Conservation (phyloP, 2,329 filamentous ascomycete genomes). For the Nemania diffusa region DNA sequence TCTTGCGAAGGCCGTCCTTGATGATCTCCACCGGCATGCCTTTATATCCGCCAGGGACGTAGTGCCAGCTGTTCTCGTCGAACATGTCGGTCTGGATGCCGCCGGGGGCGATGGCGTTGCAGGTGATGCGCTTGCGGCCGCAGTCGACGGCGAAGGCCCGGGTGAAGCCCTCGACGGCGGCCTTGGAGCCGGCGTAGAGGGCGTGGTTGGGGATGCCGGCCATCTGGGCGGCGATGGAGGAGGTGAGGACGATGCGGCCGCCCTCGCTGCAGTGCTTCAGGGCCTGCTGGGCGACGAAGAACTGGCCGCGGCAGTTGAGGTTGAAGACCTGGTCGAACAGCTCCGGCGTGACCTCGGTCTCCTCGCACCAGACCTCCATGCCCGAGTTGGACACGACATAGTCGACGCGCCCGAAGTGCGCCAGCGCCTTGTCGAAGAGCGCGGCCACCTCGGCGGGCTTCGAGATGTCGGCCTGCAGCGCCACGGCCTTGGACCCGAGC, state of each 20-base stretch:
- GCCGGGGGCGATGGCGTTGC: conserved; percentile 77
- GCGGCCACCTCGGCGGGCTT: conserved; percentile 66
- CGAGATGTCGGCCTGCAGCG: conserved; percentile 73
- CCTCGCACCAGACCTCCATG: conserved; percentile 76
- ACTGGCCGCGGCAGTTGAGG: conserved; percentile 76
- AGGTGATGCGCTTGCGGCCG: conserved; percentile 73
- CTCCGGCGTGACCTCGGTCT: conserved; percentile 74
- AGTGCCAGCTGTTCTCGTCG: conserved; percentile 74
- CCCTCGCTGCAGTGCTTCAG: conserved; percentile 76
- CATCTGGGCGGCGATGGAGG: conserved; percentile 73
- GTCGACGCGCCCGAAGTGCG: conserved; percentile 75
- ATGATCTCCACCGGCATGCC: conserved; percentile 64
- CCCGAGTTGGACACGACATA: conserved; percentile 79
- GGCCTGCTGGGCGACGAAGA: conserved; percentile 81
- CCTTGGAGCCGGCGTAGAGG: conserved; percentile 77
- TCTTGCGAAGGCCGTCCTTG: conserved; percentile 63
- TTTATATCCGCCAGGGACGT: conserved; percentile 66
- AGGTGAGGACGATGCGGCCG: conserved; percentile 78
- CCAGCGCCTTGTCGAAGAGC: conserved; percentile 73
- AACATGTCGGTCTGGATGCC: conserved; percentile 84
- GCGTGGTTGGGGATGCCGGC: conserved; percentile 75
- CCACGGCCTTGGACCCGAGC: conserved; percentile 67
- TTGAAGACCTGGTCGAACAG: conserved; percentile 78
- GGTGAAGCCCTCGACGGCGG: conserved; percentile 77
- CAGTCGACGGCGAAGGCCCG: conserved; percentile 78